phyloP scores from a whole-genome alignment of 306 rosid genomes.

The Sindora glabra region DNA sequence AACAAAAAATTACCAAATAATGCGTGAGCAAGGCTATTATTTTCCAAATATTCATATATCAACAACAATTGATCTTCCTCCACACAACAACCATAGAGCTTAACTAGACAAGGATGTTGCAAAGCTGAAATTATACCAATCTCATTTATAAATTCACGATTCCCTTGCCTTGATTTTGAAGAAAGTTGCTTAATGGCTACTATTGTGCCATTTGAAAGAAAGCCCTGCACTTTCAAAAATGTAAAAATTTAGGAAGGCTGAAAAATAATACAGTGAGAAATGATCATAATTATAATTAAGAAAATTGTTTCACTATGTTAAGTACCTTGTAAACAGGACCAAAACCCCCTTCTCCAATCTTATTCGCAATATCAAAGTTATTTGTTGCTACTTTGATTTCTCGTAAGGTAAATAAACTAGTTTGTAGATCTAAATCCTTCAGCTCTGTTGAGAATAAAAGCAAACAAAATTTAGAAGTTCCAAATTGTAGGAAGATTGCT shows the following conservation, averaged over 20 bases:
- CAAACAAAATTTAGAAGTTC: background rate
- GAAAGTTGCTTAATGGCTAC: constrained; percentile 40
- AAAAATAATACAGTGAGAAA: background rate
- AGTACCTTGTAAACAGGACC: constrained; percentile 21
- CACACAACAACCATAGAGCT: constrained; percentile 34
- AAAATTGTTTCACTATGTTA: background rate
- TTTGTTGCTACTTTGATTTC: constrained; percentile 25
- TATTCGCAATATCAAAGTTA: constrained; percentile 12
- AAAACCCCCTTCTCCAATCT: too few species aligned
- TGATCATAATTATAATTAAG: background rate
- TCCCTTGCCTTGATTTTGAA: constrained; percentile 38
- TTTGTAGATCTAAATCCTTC: constrained; percentile 20
- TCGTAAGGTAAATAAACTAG: constrained; percentile 18
- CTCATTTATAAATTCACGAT: constrained; percentile 37
- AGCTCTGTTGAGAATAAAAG: constrained; percentile 9
- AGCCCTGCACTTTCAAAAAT: constrained; percentile 19
- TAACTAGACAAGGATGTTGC: constrained; percentile 35
- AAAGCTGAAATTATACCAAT: constrained; percentile 39
- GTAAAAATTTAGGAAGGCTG: background rate
- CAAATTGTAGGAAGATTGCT: background rate
- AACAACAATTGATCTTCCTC: constrained; percentile 34
- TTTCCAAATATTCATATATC: constrained; percentile 40
- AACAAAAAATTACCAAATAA: constrained; percentile 22
- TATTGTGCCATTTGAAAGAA: constrained; percentile 22
- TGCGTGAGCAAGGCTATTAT: constrained; percentile 36